Base-by-base conservation (phyloP, 2,329 filamentous ascomycete genomes). In the Beauveria caledonica region DNA sequence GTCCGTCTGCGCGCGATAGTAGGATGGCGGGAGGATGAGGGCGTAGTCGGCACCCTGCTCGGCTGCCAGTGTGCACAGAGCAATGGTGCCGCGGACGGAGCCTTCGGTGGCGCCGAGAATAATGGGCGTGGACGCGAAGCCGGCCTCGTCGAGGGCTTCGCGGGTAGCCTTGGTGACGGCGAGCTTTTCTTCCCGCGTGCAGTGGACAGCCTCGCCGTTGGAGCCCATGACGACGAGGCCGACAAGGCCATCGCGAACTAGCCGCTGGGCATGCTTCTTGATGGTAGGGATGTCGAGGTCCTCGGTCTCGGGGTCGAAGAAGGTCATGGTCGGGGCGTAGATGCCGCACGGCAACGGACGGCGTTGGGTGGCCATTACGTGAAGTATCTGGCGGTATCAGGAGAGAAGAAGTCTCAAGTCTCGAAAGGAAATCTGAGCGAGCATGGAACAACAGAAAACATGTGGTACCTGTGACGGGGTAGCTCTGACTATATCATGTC, bases 311-410 rank as follows among this genome's bases (percentile, higher is more conserved):
- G 87, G 81, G 74, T 93, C 79, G 78, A 96, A 96, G 74, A 96
- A 95, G 68, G 90, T 95, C 86, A 94, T 90, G 63, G 89, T 93
- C 27, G 91, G 91, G 62, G 89, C 89, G 74, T 94, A 95, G 72
- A 94, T 92, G 71, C 90, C 90, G 69, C 87, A 87, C 49, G 88
- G 87, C 60, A 95, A 83, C 64, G 86, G 80, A 62, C 81, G 76
- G 63, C 76, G 51, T 23, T 50, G 76, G 19, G 74, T 64, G 64
- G 73, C 70, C 58, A 60, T 53, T 44, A 19, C 33, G 33, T 29
- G 11, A 19, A 36, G 27, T 19, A n/a, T 44, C 13, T 2, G 13
- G 1, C 33, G 15, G 21, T 13, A 25, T 13, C 3, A 11, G 13
- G 27, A 15, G 19, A 2, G 21, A 46, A 9, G 5, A 5, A 15